Conservation (phyloP, 1,284 basidiomycete species). For the Cutaneotrichosporon spelunceum region DNA sequence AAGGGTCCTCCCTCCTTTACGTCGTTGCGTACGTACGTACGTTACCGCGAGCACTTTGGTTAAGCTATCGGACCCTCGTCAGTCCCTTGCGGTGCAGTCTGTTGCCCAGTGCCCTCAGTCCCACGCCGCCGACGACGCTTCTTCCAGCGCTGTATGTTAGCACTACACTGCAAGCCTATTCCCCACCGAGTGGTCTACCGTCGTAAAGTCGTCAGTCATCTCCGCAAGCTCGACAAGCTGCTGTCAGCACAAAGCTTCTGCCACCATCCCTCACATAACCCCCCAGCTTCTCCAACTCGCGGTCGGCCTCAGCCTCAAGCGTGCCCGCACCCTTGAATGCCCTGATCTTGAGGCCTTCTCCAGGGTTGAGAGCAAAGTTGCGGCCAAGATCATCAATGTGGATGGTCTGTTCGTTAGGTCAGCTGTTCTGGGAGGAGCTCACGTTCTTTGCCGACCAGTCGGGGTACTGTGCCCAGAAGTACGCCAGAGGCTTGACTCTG, state of each 20-base stretch:
- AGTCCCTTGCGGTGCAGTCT: not conserved
- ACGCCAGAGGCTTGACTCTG: slow-evolving; percentile 73
- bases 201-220: slow-evolving; percentile 39
- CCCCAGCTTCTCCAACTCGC: slow-evolving; percentile 64
- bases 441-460: slow-evolving; percentile 59
- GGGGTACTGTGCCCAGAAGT: slow-evolving; percentile 81
- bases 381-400: slow-evolving; percentile 85
- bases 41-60: no score
- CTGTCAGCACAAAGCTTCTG: not conserved
- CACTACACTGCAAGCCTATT: not conserved
- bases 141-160: slow-evolving; percentile 28
- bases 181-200: slow-evolving; percentile 41
- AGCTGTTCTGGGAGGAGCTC: slow-evolving; percentile 3
- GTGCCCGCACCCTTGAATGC: slow-evolving; percentile 75
- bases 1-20: not conserved
- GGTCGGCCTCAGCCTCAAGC: slow-evolving; percentile 59
- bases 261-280: slow-evolving; percentile 54
- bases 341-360: slow-evolving; percentile 69
- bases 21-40: not conserved
- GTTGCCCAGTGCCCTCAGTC: not conserved
- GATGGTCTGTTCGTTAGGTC: slow-evolving; percentile 56
- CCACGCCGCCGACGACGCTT: slow-evolving; percentile 6
- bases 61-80: not conserved
- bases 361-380: slow-evolving; percentile 82
- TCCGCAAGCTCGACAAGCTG: slow-evolving; percentile 36